Base-by-base conservation (phyloP, 2,329 filamentous ascomycete genomes). In the Phaeomoniella chlamydospora region DNA sequence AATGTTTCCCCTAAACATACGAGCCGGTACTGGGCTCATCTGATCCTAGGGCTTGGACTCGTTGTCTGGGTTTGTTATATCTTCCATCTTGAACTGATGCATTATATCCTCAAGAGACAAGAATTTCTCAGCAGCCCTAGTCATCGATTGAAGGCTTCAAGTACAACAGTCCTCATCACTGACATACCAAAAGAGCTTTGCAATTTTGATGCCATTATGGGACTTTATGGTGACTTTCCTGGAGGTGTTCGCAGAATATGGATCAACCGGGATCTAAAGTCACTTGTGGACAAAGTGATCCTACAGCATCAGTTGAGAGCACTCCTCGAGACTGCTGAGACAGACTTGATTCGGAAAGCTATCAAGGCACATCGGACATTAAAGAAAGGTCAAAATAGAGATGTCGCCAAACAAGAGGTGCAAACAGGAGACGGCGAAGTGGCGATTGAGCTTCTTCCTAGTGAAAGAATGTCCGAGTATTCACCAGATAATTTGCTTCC, bases 11-110 rank as follows among this genome's bases (percentile, higher is more conserved):
- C 47, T 15, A 36, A 33, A 14, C 41, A 54, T 15, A 47, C 45
- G 15, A 36, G 35, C 40, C 43, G 51, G 38, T 54, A 51, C 37
- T 54, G 52, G 51, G 52, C 49, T 11, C 52, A 54, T 45, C 41
- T 48, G 19, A 32, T 52, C 16, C 43, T 51, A 31, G 49, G 49
- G 17, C 34, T 50, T 16, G 39, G 43, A 9, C 42, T 45, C 6
- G 49, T 55, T 22, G 38, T 39, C 35, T 54, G 49, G 45, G 45
- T 49, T 32, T 51, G 49, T 38, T 51, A 42, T 37, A 41, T 49
- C 22, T 47, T 55, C 38, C 43, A 50, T 35, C 36, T 46, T 35
- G 52, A 56, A 41, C 44, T 54, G 37, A 39, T 38, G 34, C 43
- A 50, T 35, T 52, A 50, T 36, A 47, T 53, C 33, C 31, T 18